Evolutionary conservation across 257 asterid genomes (phyloP).

Genomic region (Jasminum sambac): DNA sequence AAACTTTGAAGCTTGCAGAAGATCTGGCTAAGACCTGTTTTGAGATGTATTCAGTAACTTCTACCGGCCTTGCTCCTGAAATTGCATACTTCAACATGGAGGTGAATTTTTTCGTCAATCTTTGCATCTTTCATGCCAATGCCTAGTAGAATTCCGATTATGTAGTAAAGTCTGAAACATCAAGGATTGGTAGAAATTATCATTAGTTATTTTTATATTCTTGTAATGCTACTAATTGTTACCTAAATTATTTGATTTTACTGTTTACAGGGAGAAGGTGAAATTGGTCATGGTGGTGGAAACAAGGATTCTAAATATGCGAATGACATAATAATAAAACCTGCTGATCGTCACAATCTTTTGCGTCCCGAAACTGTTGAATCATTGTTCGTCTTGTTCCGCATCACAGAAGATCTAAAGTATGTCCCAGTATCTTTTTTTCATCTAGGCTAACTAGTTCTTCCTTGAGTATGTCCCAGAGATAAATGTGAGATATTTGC

Average conservation of each 20-base stretch:
- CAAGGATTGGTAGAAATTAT: background rate
- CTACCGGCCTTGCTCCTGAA: conserved; percentile 97
- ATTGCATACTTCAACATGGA: conserved; percentile 76
- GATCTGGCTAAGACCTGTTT: conserved; percentile 85
- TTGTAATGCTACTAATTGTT: conserved; percentile 17
- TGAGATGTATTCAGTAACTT: conserved; percentile 82
- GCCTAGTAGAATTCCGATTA: background rate
- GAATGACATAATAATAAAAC: conserved; percentile 77
- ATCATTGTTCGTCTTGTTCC: conserved; percentile 78
- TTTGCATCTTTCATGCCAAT: background rate
- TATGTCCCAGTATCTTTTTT: conserved; percentile 34
- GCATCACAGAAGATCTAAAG: conserved; percentile 90
- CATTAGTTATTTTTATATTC: conserved; percentile 2
- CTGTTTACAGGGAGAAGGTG: conserved; percentile 59
- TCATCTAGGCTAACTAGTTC: background rate
- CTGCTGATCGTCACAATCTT: conserved; percentile 91
- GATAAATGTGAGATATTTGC: background rate
- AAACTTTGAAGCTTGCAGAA: conserved; percentile 90
- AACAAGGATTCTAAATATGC: conserved; percentile 67
- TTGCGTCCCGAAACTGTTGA: conserved; percentile 98
- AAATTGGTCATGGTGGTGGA: conserved; percentile 73
- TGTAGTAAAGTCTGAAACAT: background rate
- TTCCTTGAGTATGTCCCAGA: background rate
- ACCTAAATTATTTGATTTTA: conserved; percentile 23
- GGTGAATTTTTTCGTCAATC: conserved; percentile 41